Conservation (phyloP, 2,329 filamentous ascomycete genomes). For the Ascochyta clinopodiicola region DNA sequence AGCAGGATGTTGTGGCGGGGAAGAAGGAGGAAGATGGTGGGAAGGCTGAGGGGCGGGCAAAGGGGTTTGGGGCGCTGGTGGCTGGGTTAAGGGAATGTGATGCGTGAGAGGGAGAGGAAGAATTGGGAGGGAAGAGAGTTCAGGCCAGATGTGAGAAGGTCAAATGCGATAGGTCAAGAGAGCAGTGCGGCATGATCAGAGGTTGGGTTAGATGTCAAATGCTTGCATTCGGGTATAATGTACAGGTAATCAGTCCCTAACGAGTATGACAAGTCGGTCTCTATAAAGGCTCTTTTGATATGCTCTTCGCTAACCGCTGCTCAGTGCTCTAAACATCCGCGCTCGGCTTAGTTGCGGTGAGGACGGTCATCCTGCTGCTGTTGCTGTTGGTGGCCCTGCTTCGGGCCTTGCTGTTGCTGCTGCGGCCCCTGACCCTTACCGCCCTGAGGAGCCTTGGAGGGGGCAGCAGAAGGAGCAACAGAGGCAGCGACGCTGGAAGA, state of each 20-base stretch:
- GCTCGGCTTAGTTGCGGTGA: not conserved
- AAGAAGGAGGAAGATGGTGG: constrained; percentile 1
- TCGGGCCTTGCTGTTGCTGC: constrained; percentile 8
- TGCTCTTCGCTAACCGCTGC: constrained; percentile 12
- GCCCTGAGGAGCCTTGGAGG: constrained; percentile 7
- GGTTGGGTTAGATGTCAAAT: not conserved
- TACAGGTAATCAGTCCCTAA: constrained; percentile 28
- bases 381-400: not conserved
- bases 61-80: constrained; percentile 33
- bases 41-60: constrained; percentile 5
- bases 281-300: constrained; percentile 7
- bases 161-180: not conserved
- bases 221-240: constrained; percentile 12
- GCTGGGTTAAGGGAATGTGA: constrained; percentile 34
- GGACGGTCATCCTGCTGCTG: constrained; percentile 5
- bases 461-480: not conserved
- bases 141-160: not conserved
- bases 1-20: not conserved
- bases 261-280: constrained; percentile 25
- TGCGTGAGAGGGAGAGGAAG: not conserved
- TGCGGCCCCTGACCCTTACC: not conserved
- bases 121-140: no score
- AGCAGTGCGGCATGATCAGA: not conserved
- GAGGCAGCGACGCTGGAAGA: constrained; percentile 3
- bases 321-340: not conserved